These are phyloP conservation scores for Cladosporium sphaerospermum DNA, from an alignment of 2,329 filamentous ascomycete species.

Conservation along the genomic window DNA sequence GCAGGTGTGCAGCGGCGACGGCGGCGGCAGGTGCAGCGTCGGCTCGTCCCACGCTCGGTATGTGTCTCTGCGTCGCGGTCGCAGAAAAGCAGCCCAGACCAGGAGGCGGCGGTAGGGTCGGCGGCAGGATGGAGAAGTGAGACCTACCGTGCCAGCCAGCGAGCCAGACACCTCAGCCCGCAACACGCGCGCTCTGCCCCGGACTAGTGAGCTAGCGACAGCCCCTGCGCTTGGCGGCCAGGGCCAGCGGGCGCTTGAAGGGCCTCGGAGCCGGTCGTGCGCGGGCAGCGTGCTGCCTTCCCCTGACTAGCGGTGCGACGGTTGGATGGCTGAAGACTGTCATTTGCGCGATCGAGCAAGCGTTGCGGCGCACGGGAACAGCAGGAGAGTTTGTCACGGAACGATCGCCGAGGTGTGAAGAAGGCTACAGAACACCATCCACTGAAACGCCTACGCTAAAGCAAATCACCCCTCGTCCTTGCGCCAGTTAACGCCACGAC, in stretches of 20 bases:
- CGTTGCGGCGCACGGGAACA: too few species aligned
- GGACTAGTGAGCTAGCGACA: neutral
- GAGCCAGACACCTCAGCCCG: neutral
- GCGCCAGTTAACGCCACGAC: too few species aligned
- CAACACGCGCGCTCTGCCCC: neutral
- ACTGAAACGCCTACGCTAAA: conserved; percentile 12
- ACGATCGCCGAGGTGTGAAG: neutral
- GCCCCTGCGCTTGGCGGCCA: conserved; percentile 3
- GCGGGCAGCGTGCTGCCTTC: neutral
- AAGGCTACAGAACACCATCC: conserved; percentile 6
- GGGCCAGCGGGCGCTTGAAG: neutral
- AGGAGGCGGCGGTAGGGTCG: neutral
- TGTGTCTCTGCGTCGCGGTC: neutral
- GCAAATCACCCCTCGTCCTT: neutral
- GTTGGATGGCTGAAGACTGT: neutral
- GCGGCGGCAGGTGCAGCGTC: neutral
- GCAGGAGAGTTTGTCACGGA: too few species aligned
- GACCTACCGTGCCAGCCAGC: conserved; percentile 1
- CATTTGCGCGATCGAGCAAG: too few species aligned
- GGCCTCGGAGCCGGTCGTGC: neutral
- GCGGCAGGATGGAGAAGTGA: conserved; percentile 9
- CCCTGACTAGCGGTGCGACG: neutral
- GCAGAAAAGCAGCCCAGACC: conserved; percentile 5
- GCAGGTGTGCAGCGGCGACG: too few species aligned
- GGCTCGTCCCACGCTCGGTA: neutral